Evolutionary conservation across 768 basidiomycete species (phyloP).

Genomic region (Leccinum pellstonianum): DNA sequence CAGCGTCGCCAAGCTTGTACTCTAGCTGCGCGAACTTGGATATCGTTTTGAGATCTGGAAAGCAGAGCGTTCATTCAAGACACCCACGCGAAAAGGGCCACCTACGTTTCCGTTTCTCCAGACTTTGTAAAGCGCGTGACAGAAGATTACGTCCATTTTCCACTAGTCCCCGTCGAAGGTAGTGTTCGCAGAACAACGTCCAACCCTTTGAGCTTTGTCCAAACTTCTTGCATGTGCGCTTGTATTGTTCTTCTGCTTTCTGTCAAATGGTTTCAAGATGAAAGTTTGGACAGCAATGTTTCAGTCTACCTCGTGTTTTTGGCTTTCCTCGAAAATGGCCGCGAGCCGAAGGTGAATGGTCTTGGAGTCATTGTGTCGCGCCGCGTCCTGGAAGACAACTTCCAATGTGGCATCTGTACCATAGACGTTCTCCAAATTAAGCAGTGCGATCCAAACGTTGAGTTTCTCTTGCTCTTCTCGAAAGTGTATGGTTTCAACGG

Average conservation of each 20-base stretch:
- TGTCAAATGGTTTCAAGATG: slow-evolving; percentile 33
- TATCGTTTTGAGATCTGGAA: slow-evolving; percentile 88
- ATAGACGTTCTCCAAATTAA: slow-evolving; percentile 93
- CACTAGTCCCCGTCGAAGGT: slow-evolving; percentile 66
- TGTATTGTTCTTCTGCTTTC: slow-evolving; percentile 91
- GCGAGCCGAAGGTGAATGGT: slow-evolving; percentile 84
- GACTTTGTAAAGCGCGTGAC: slow-evolving; percentile 82
- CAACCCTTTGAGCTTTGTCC: slow-evolving; percentile 91
- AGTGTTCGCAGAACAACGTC: slow-evolving; percentile 84
- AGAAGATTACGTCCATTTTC: slow-evolving; percentile 85
- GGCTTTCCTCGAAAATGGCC: slow-evolving; percentile 78
- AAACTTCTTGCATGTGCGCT: slow-evolving; percentile 91
- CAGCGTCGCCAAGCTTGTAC: slow-evolving; percentile 90
- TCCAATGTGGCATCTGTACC: slow-evolving; percentile 83
- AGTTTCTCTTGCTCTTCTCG: slow-evolving; percentile 88
- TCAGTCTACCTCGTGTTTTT: slow-evolving; percentile 68
- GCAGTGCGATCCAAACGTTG: slow-evolving; percentile 95
- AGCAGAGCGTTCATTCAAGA: slow-evolving; percentile 2
- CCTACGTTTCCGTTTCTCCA: slow-evolving; percentile 93
- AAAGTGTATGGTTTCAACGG: slow-evolving; percentile 85
- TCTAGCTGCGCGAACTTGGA: slow-evolving; percentile 94
- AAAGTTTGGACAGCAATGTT: not conserved
- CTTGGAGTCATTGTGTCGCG: slow-evolving; percentile 88
- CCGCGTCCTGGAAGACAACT: slow-evolving; percentile 85
- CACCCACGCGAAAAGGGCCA: slow-evolving; percentile 11